Conservation (phyloP, 768 basidiomycete genomes). For the Kwoniella sp. region DNA sequence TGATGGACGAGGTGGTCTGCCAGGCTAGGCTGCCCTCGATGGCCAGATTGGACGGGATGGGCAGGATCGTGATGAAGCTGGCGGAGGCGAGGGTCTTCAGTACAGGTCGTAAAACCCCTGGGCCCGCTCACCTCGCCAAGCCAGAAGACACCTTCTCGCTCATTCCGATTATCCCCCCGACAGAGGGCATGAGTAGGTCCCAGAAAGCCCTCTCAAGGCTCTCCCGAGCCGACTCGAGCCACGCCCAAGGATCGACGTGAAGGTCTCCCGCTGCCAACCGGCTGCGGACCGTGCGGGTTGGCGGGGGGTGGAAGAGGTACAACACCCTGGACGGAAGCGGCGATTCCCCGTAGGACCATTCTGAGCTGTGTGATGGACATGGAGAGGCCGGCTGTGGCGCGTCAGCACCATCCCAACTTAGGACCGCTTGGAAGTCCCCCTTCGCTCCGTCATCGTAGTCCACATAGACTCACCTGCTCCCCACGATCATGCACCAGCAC, state of each 20-base stretch:
- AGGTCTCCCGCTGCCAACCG: background rate
- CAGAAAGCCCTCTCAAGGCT: slow-evolving; percentile 12
- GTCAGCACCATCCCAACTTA: too few relatives aligned
- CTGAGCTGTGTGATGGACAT: background rate
- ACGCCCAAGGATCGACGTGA: slow-evolving; percentile 8
- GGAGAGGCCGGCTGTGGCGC: too few relatives aligned
- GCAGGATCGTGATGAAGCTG: slow-evolving; percentile 8
- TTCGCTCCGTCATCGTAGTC: background rate
- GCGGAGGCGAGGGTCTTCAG: too few relatives aligned
- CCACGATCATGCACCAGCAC: slow-evolving; percentile 1
- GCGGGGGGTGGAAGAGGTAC: slow-evolving; percentile 12
- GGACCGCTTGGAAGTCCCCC: too few relatives aligned
- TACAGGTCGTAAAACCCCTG: too few relatives aligned
- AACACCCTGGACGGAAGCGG: slow-evolving; percentile 9
- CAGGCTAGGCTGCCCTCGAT: slow-evolving; percentile 7
- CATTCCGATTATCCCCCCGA: slow-evolving; percentile 8
- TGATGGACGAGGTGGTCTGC: slow-evolving; percentile 1
- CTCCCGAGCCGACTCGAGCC: slow-evolving; percentile 7
- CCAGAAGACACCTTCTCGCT: slow-evolving; percentile 1
- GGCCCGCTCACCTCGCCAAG: slow-evolving; percentile 2
- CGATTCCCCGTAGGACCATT: slow-evolving; percentile 13
- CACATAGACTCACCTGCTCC: background rate
- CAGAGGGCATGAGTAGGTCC: slow-evolving; percentile 14
- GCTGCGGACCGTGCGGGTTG: background rate
- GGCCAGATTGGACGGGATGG: background rate